Base-by-base conservation (phyloP, 2,329 filamentous ascomycete species). In the Epichloe elymi region DNA sequence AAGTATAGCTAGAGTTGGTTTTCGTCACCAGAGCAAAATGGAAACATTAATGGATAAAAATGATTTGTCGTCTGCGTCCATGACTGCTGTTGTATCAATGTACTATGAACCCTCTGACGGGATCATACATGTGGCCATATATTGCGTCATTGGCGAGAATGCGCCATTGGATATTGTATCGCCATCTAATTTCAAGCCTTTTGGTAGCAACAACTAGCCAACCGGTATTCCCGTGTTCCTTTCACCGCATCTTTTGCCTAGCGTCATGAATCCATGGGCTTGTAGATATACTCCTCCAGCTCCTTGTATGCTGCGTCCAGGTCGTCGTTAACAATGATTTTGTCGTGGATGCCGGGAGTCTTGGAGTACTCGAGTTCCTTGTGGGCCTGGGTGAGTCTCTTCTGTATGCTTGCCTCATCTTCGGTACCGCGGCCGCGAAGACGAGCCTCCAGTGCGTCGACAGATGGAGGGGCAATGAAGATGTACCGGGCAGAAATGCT, bases 391-490 rank as follows among this genome's bases (percentile, higher is more conserved):
- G 71, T 68, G 51, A 94, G 69, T 47, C 88, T 74, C 67, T 85
- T 83, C 62, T 75, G 71, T 50, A 94, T 73, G 46, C 75, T 80
- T 48, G 83, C 82, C 67, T 91, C 86, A 48, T 74, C 79, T 67
- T 93, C 88, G n/a, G 87, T 91, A 8, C 82, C 84, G 52, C 88
- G 76, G 36, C 83, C 85, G 44, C 86, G 76, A 49, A 94, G 73
- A 40, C 88, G 76, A 61, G 77, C 65, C 72, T 95, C 89, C 38
- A 96, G 74, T 47, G 81, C 76, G 60, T 85, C 80, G 57, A 86
- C 70, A 4, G 79, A 85, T 0, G 90, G 91, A 12, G 90, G 90
- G 37, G 85, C 80, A 55, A 96, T 78, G 68, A 95, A 95, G 57
- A 95, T 70, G 70, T 88, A 95, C 51, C 87, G 81, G 7, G 88